Percentiles rank a stretch among this genome's conserved stretches.
Conservation (phyloP, 768 basidiomycete genomes). For the Mycena maculata region DNA sequence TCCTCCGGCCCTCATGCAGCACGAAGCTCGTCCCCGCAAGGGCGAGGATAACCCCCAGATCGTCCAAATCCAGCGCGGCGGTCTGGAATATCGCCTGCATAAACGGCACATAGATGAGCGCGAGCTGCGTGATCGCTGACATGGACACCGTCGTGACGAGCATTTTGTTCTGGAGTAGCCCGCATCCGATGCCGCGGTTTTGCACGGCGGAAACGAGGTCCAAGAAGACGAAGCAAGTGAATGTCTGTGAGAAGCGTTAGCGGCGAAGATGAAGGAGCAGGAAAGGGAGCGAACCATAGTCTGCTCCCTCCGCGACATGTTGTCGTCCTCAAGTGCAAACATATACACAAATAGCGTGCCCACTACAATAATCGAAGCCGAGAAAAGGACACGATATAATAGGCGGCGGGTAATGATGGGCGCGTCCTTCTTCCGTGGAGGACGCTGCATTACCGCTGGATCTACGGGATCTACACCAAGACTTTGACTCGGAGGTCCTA, state of each 20-base stretch:
- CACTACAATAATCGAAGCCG: constrained; percentile 89
- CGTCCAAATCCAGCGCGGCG: constrained; percentile 74
- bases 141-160: constrained; percentile 87
- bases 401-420: constrained; percentile 84
- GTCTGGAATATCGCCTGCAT: constrained; percentile 97
- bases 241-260: constrained; percentile 71
- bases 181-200: constrained; percentile 91
- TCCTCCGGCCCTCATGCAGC: constrained; percentile 83
- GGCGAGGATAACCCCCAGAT: constrained; percentile 76
- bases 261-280: not conserved
- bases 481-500: constrained; percentile 94
- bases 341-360: constrained; percentile 91
- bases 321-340: constrained; percentile 84
- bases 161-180: constrained; percentile 88
- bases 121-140: constrained; percentile 87
- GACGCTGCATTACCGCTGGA: constrained; percentile 90
- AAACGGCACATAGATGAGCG: constrained; percentile 88
- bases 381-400: constrained; percentile 87
- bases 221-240: constrained; percentile 96
- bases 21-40: constrained; percentile 74
- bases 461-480: constrained; percentile 97
- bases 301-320: constrained; percentile 88
- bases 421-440: constrained; percentile 93
- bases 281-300: constrained; percentile 82
- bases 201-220: constrained; percentile 96